Evolutionary conservation across 371 early-diverging fungal species (phyloP), one percentile per base, ranked within the genome.

Genomic region (Haplosporangium sp.): DNA sequence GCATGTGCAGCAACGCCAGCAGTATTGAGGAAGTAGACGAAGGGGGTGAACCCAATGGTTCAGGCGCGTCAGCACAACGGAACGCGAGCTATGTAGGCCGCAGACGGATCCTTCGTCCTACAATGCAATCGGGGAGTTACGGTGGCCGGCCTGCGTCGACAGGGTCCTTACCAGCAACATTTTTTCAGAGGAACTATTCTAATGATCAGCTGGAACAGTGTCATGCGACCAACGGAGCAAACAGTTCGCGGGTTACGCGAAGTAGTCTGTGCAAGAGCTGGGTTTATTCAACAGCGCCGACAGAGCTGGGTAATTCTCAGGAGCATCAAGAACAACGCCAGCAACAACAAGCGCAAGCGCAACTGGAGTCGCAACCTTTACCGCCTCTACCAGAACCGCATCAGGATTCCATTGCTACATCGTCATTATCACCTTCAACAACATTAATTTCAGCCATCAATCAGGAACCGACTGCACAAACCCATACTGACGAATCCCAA

Each of bases 191-290:
- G 41, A 69, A 54, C 29, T 54, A 69, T 23, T 55, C 64, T 11
- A 52, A 65, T 42, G 62, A 64, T 23, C 62, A 59, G 13, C 11
- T 62, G 55, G 53, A 65, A 20, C 67, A 55, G 12, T 13, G 51
- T 20, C 8, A 51, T 43, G 53, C 62, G 11, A 40, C 29, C 38
- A 60, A 58, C 37, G 59, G 73, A 37, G 11, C 63, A 14, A 38
- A 52, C 21, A 67, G 66, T 54, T 55, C 66, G 38, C 57, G 67
- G 55, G 62, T 45, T 16, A 53, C 47, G 13, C 69, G 72, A 36
- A 77, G 79, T 40, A 62, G 48, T 23, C 47, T 77, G 5, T 77
- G 72, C 23, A 71, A 68, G 55, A 77, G 79, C 62, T 77, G 79
- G 79, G 66, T 77, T 11, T 58, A 72, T 38, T 21, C 40, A 21